These are phyloP conservation scores for Paramecium biaurelia DNA, from an alignment of 73 alveolate species.

Conservation along the genomic window DNA sequence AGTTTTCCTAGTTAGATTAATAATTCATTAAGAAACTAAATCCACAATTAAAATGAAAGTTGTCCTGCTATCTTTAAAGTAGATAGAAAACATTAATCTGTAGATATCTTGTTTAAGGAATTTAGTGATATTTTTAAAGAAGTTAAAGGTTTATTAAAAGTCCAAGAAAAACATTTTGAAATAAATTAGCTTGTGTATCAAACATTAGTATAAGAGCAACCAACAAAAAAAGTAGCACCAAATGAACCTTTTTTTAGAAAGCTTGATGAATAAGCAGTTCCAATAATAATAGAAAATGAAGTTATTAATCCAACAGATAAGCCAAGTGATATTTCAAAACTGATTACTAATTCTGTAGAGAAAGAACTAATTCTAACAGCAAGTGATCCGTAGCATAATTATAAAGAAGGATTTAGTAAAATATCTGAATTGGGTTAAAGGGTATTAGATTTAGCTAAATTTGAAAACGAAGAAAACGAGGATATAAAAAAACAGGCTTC, in stretches of 20 bases:
- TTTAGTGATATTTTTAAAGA: not conserved
- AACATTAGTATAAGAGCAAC: not conserved
- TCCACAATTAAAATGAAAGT: not conserved
- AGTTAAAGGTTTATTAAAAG: not conserved
- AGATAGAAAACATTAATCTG: not conserved
- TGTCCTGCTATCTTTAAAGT: not conserved
- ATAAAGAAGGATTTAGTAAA: not conserved
- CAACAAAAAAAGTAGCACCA: not conserved
- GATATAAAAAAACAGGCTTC: not conserved
- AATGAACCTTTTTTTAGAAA: not conserved
- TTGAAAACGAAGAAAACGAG: not conserved
- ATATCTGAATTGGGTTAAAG: not conserved
- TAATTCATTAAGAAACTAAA: not conserved
- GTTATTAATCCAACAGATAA: not conserved
- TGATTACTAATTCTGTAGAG: not conserved
- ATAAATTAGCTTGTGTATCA: not conserved
- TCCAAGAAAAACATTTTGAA: not conserved
- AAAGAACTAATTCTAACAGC: not conserved
- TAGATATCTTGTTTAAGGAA: not conserved
- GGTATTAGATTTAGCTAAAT: not conserved
- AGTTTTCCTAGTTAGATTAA: not conserved
- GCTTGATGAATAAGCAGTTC: not conserved
- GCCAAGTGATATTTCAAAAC: not conserved
- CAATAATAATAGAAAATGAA: not conserved
- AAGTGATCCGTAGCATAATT: not conserved